Conservation (phyloP, 345 rosid genomes). For the Leavenworthia alabamica region DNA sequence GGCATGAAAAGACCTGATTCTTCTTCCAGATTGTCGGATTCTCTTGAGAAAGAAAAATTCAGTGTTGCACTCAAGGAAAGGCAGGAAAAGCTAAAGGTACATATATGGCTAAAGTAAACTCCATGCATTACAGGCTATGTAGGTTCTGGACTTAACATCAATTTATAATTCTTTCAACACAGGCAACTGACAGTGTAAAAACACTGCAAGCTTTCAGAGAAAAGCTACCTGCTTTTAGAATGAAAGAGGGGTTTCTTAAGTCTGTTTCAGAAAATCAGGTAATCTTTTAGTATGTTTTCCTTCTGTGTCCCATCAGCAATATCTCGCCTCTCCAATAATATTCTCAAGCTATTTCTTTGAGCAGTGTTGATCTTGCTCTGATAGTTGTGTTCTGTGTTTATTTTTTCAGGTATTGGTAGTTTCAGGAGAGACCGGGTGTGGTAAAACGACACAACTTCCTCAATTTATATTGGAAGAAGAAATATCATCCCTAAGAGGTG, state of each 20-base stretch:
- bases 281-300: neutral
- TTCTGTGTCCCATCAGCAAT: no score
- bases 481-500: conserved; percentile 68
- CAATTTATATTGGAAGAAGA: conserved; percentile 89
- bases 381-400: conserved; percentile 5
- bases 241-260: conserved; percentile 64
- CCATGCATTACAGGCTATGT: neutral
- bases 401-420: conserved; percentile 65
- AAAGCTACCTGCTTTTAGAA: conserved; percentile 83
- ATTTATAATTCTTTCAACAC: conserved; percentile 18
- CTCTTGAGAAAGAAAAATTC: conserved; percentile 50
- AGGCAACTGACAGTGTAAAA: conserved; percentile 52
- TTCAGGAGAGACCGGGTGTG: conserved; percentile 98
- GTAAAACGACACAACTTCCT: conserved; percentile 97
- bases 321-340: no score
- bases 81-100: conserved; percentile 69
- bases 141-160: neutral
- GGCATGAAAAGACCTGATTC: conserved; percentile 34
- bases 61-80: conserved; percentile 61
- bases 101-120: neutral
- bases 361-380: conserved; percentile 4
- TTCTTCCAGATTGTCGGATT: conserved; percentile 25
- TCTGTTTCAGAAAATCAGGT: conserved; percentile 85
- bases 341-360: neutral
- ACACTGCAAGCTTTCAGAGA: conserved; percentile 69